These are phyloP conservation scores for Arachnopeziza araneosa DNA, from an alignment of 2,329 filamentous ascomycete genomes.

Conservation along the genomic window DNA sequence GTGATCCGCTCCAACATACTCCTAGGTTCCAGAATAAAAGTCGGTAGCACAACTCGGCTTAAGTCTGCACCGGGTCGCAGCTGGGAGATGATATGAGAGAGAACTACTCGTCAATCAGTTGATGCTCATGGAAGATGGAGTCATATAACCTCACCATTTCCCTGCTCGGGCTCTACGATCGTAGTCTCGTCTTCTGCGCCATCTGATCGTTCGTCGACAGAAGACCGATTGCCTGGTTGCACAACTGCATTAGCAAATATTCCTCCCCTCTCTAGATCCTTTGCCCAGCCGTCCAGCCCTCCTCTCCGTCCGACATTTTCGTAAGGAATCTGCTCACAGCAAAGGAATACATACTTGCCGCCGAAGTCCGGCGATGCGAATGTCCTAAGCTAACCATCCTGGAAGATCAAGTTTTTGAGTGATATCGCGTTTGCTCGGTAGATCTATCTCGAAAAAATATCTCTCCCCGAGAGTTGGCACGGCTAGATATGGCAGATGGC, in stretches of 20 bases:
- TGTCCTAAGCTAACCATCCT: constrained; percentile 37
- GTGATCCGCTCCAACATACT: constrained; percentile 99
- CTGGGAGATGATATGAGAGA: constrained; percentile 96
- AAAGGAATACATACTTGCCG: constrained; percentile 33
- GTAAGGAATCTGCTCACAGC: background rate
- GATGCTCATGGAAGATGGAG: background rate
- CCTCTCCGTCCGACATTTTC: background rate
- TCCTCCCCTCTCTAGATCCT: background rate
- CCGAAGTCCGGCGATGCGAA: constrained; percentile 41
- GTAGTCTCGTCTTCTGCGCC: constrained; percentile 66
- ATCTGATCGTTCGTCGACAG: constrained; percentile 30
- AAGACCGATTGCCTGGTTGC: constrained; percentile 37
- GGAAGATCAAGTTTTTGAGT: background rate
- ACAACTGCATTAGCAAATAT: constrained; percentile 3
- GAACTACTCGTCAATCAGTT: constrained; percentile 52
- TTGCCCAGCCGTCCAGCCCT: background rate
- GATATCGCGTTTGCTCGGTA: background rate
- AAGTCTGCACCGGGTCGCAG: constrained; percentile 91
- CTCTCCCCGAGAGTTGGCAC: background rate
- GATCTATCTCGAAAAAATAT: background rate
- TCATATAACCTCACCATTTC: constrained; percentile 64
- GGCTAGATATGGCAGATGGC: background rate
- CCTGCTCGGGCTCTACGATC: constrained; percentile 85
- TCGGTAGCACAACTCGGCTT: constrained; percentile 88
- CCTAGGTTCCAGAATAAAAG: constrained; percentile 94